Evolutionary conservation across 108 stramenopile species (phyloP).

Genomic region (Conticribra guillardii): DNA sequence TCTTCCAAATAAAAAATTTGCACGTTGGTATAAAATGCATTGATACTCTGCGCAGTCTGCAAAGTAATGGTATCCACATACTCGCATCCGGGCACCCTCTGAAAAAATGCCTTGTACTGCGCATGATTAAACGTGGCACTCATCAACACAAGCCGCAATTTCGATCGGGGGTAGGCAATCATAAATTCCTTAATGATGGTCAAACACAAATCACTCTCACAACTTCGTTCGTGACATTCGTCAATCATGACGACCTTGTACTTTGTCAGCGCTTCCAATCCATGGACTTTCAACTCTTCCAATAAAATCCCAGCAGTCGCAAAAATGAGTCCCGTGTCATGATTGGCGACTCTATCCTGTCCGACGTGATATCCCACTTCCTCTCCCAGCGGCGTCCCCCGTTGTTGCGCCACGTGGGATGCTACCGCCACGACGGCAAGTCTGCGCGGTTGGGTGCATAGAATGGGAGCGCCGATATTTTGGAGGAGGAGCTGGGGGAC

Average conservation of each 20-base stretch:
- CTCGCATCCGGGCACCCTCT: slow-evolving; percentile 44
- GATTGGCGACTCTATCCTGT: slow-evolving; percentile 21
- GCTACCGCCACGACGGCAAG: slow-evolving; percentile 55
- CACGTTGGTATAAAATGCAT: slow-evolving; percentile 38
- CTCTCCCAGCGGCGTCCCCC: slow-evolving; percentile 24
- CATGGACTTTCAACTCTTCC: slow-evolving; percentile 48
- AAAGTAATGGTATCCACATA: slow-evolving; percentile 52
- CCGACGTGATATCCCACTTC: slow-evolving; percentile 63
- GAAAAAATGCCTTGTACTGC: slow-evolving; percentile 35
- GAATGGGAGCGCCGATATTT: slow-evolving; percentile 31
- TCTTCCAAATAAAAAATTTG: slow-evolving; percentile 50
- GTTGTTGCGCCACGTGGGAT: slow-evolving; percentile 38
- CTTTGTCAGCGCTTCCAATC: slow-evolving; percentile 43
- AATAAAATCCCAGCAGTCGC: slow-evolving; percentile 52
- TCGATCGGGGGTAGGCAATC: slow-evolving; percentile 27
- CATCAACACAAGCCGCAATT: slow-evolving; percentile 51
- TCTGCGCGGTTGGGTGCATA: slow-evolving; percentile 57
- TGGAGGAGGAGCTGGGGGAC: slow-evolving; percentile 48
- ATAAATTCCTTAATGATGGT: slow-evolving; percentile 46
- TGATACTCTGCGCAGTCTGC: slow-evolving; percentile 37
- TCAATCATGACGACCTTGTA: slow-evolving; percentile 52
- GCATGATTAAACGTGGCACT: slow-evolving; percentile 51
- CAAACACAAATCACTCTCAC: slow-evolving; percentile 46
- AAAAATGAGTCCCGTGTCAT: slow-evolving; percentile 37
- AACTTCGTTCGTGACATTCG: slow-evolving; percentile 56